Evolutionary conservation across 768 basidiomycete species (phyloP).

Genomic region (Guyanaporus albipodus): DNA sequence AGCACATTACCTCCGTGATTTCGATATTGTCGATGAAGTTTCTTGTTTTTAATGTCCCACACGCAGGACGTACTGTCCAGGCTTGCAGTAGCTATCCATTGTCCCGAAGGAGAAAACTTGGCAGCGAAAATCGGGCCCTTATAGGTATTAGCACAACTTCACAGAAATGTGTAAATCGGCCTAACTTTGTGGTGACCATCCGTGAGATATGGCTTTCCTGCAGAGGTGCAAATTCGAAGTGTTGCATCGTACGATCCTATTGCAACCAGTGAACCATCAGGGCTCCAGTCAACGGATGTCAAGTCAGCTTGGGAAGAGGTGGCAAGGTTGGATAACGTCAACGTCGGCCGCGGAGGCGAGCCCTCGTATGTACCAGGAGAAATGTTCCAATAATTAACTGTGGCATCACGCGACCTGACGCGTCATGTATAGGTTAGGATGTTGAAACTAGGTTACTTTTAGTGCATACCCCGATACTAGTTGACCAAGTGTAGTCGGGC

Average conservation of each 20-base stretch:
- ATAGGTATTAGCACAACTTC: slow-evolving; percentile 22
- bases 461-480: slow-evolving; percentile 67
- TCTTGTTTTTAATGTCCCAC: slow-evolving; percentile 68
- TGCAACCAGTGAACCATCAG: slow-evolving; percentile 68
- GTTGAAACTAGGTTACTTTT: background rate
- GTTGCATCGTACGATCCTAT: slow-evolving; percentile 74
- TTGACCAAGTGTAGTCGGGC: slow-evolving; percentile 54
- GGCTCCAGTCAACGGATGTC: slow-evolving; percentile 75
- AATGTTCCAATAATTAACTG: slow-evolving; percentile 70
- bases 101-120: slow-evolving; percentile 69
- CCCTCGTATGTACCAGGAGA: slow-evolving; percentile 36
- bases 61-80: slow-evolving; percentile 73
- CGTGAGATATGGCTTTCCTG: slow-evolving; percentile 61
- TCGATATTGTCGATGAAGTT: slow-evolving; percentile 58
- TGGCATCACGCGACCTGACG: slow-evolving; percentile 68
- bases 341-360: slow-evolving; percentile 32
- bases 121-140: slow-evolving; percentile 80
- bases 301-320: slow-evolving; percentile 53
- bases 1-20: slow-evolving; percentile 55
- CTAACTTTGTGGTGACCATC: slow-evolving; percentile 64
- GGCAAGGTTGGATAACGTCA: slow-evolving; percentile 47
- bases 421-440: background rate
- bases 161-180: background rate
- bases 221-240: slow-evolving; percentile 61
- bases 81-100: slow-evolving; percentile 73